phyloP scores from a whole-genome alignment of 139 green algal species.

The Coccomyxa sp. region DNA sequence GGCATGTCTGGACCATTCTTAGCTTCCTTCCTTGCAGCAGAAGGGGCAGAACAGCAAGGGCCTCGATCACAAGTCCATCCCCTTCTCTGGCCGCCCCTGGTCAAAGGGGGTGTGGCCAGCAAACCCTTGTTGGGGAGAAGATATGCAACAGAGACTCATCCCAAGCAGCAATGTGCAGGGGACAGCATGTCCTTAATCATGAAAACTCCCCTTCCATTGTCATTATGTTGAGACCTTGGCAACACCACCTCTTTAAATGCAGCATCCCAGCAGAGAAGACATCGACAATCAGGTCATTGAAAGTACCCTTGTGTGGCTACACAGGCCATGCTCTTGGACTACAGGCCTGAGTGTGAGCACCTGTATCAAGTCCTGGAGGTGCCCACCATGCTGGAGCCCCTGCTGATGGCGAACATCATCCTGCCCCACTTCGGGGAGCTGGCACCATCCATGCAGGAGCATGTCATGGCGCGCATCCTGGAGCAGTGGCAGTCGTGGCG shows the following conservation, averaged over 20 bases:
- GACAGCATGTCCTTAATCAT: too few species aligned
- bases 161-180: too few species aligned
- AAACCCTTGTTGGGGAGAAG: too few species aligned
- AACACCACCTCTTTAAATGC: neutral
- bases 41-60: neutral
- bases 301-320: neutral
- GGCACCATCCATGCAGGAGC: slow-evolving; percentile 3
- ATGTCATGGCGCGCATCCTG: slow-evolving; percentile 31
- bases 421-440: slow-evolving; percentile 12
- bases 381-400: neutral
- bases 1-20: neutral
- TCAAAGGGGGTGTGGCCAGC: too few species aligned
- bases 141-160: too few species aligned
- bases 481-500: slow-evolving; percentile 2
- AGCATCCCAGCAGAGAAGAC: neutral
- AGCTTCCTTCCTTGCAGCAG: too few species aligned
- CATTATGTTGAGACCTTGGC: neutral
- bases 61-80: neutral
- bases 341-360: neutral
- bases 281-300: neutral
- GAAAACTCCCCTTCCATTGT: neutral
- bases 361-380: neutral
- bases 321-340: neutral
- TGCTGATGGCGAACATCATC: neutral
- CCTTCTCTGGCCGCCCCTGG: too few species aligned